Evolutionary conservation across 495 filamentous ascomycete species (phyloP), one percentile per base, ranked within the genome.

Genomic region (Penicillium egyptiacum): DNA sequence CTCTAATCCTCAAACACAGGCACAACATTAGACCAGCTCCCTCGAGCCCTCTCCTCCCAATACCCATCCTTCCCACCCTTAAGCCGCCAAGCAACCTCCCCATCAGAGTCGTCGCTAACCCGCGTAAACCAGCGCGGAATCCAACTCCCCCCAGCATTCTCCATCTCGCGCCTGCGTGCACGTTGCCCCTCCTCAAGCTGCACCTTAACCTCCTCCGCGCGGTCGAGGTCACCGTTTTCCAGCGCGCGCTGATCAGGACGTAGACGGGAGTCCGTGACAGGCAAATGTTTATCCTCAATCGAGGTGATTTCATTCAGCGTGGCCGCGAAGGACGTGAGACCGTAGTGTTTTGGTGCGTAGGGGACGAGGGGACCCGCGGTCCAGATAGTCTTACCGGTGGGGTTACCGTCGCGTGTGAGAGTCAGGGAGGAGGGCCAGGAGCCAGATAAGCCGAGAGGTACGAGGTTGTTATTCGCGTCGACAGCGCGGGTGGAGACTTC

Each of bases 211-310:
- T 78, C 83, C 79, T 98, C 94, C 0, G 94, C 94, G 12, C 80
- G 74, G 63, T 97, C 94, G 17, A 96, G 71, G 55, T 89, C 85
- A 1, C 91, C 91, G 20, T 87, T 76, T 70, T 98, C 94, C 0
- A 86, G 81, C 2, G 91, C 85, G n/a, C 89, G 79, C 77, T 98
- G 95, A 65, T 98, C 94, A n/a, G 91, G 94, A 26, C 94, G 79
- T 26, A 96, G 73, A 45, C 94, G 75, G 5, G 81, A 86, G 69
- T 98, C 94, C 0, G 92, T 97, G 7, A 84, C 79, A 11, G 94
- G 88, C 2, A 95, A 71, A 26, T 81, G 82, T 0, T 77, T 80
- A 41, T 85, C 77, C 68, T 98, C 94, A 11, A 96, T 77, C 0
- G 78, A 53, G 0, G 95, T 98, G 48, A 95, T 84, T 68, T 98